Conservation (phyloP, 129 eudicot species). For the Artemisia argyi region DNA sequence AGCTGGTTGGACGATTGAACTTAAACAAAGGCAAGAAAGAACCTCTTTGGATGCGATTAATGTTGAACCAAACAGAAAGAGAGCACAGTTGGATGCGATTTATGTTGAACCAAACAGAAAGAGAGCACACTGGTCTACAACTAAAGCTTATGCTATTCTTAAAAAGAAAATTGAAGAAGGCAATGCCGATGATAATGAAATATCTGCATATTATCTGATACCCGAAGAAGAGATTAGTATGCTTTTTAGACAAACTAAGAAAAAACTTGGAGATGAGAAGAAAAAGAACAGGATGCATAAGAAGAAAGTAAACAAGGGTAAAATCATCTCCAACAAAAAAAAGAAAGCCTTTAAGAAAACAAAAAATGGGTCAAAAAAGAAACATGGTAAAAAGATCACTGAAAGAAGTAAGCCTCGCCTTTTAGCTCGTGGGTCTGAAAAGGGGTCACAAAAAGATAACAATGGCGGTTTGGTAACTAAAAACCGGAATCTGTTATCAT, state of each 20-base stretch:
- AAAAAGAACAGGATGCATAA: conserved; percentile 18
- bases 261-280: conserved; percentile 24
- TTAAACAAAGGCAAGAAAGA: conserved; percentile 55
- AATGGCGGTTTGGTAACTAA: conserved; percentile 41
- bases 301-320: conserved; percentile 23
- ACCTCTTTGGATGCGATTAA: conserved; percentile 59
- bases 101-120: conserved; percentile 60
- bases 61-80: conserved; percentile 49
- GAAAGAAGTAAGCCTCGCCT: conserved; percentile 44
- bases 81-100: conserved; percentile 44
- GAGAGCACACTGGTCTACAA: conserved; percentile 68
- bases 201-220: conserved; percentile 60
- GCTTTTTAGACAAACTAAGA: conserved; percentile 44
- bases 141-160: conserved; percentile 59
- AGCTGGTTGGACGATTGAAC: conserved; percentile 79
- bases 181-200: conserved; percentile 37
- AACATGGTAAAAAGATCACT: conserved; percentile 22
- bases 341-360: conserved; percentile 33
- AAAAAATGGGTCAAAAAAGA: conserved; percentile 29
- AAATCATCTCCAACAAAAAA: conserved; percentile 17
- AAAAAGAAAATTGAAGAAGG: conserved; percentile 52
- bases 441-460: conserved; percentile 40
- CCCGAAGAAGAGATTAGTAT: conserved; percentile 58
- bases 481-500: conserved; percentile 63
- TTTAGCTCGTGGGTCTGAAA: conserved; percentile 55